Conservation (phyloP, 495 filamentous ascomycete species). For the Podospora bellae-mahoneyi region DNA sequence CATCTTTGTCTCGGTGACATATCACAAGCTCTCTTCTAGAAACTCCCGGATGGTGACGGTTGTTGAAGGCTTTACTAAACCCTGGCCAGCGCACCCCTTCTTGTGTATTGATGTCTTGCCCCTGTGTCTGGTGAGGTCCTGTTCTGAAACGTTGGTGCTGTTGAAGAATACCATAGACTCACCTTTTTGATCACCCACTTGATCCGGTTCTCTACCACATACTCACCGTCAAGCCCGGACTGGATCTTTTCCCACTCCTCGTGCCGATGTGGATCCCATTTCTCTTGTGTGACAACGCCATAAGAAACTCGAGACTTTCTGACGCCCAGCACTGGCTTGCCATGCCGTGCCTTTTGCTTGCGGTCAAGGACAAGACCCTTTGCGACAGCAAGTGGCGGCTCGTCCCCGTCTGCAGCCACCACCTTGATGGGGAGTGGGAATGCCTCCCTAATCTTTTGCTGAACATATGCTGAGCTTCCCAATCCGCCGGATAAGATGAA, state of each 20-base stretch:
- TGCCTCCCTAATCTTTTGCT: background rate
- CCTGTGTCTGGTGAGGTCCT: background rate
- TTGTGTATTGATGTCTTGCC: background rate
- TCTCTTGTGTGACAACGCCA: constrained; percentile 1
- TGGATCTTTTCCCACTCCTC: background rate
- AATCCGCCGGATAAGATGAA: background rate
- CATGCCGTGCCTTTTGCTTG: background rate
- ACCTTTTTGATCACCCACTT: constrained; percentile 7
- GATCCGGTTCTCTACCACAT: background rate
- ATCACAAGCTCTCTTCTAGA: constrained; percentile 2
- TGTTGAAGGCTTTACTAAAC: background rate
- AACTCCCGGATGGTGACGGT: background rate
- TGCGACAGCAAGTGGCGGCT: constrained; percentile 2
- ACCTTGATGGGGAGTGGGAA: constrained; percentile 1
- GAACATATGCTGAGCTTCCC: constrained; percentile 2
- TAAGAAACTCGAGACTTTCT: constrained; percentile 1
- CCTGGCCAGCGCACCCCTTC: background rate
- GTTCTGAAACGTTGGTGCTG: too few relatives aligned
- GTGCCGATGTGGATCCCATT: background rate
- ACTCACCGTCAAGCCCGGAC: background rate
- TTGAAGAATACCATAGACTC: background rate
- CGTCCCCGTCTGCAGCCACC: background rate
- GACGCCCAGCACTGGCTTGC: background rate
- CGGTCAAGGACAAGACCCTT: constrained; percentile 7
- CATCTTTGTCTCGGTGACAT: background rate